These are phyloP conservation scores for Aphanomyces euteiches DNA, from an alignment of 352 stramenopile species.

Conservation along the genomic window DNA sequence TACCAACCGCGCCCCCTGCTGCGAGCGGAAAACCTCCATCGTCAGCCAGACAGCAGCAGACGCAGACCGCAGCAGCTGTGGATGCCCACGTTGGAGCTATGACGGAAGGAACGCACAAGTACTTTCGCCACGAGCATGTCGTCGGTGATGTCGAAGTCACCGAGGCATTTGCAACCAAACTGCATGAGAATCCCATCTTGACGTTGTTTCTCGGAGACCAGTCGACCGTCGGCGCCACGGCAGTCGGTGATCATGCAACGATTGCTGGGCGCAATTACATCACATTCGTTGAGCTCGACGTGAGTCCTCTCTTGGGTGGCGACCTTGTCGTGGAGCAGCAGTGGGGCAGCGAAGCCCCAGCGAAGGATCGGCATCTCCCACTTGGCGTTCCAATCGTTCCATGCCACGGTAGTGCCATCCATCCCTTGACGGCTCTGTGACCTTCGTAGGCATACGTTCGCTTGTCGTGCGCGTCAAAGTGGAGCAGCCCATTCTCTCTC, in stretches of 20 bases:
- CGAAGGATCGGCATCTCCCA: slow-evolving; percentile 30
- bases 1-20: background rate
- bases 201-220: slow-evolving; percentile 64
- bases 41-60: background rate
- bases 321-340: slow-evolving; percentile 45
- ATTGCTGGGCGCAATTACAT: slow-evolving; percentile 27
- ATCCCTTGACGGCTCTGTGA: background rate
- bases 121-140: slow-evolving; percentile 48
- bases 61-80: background rate
- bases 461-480: slow-evolving; percentile 50
- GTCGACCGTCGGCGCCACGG: slow-evolving; percentile 32
- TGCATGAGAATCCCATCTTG: slow-evolving; percentile 61
- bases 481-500: slow-evolving; percentile 47
- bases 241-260: slow-evolving; percentile 25
- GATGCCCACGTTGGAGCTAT: background rate
- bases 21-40: background rate
- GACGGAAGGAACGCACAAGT: background rate
- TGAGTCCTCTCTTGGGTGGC: slow-evolving; percentile 47
- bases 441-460: slow-evolving; percentile 37
- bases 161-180: slow-evolving; percentile 41
- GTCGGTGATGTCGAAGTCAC: slow-evolving; percentile 47
- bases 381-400: slow-evolving; percentile 35
- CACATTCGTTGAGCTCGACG: slow-evolving; percentile 58
- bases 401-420: slow-evolving; percentile 18
- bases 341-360: slow-evolving; percentile 33